Evolutionary conservation across 805 yeast species (phyloP), one percentile per base, ranked within the genome.

Genomic region (Myxozyma udenii): DNA sequence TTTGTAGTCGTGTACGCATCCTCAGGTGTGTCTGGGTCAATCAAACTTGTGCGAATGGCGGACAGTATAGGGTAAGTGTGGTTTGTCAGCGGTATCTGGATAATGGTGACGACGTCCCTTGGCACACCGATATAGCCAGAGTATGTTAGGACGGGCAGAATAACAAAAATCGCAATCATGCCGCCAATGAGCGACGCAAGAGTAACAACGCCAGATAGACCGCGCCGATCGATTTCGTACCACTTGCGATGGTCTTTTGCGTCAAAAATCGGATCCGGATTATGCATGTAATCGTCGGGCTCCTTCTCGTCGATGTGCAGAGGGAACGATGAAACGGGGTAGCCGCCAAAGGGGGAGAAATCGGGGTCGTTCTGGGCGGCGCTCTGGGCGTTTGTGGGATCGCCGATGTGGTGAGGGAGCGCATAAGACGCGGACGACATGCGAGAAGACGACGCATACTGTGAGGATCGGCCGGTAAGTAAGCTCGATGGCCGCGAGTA

Each of bases 191-290:
- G 71, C 1, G 75, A 51, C 4, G 84, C 36, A 32, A 89, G 61
- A 11, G 73, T 71, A 14, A 59, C 38, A 7, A 71, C 32, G 18
- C 67, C 60, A 23, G 63, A 57, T 56, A 62, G 57, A 1, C 75
- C 74, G 6, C 75, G 64, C 26, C 58, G 48, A 62, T 73, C 75
- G 21, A 68, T 55, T 36, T 61, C 63, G 37, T 55, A 60, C 57
- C 74, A 71, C 25, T 55, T 49, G 16, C 71, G 61, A 61, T 88
- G 95, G 63, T 84, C 81, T 53, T 83, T 80, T 21, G 95, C 96
- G 67, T 93, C 98, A 41, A 82, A 86, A 33, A 89, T 84, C 7
- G 96, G 96, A 68, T 91, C 96, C 1, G 98, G 98, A 69, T 91
- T 93, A 70, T 91, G 98, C 60, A 93, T 68, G 65, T 87, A 90